phyloP scores from a whole-genome alignment of 306 rosid species.

The Lathyrus tuberosus region DNA sequence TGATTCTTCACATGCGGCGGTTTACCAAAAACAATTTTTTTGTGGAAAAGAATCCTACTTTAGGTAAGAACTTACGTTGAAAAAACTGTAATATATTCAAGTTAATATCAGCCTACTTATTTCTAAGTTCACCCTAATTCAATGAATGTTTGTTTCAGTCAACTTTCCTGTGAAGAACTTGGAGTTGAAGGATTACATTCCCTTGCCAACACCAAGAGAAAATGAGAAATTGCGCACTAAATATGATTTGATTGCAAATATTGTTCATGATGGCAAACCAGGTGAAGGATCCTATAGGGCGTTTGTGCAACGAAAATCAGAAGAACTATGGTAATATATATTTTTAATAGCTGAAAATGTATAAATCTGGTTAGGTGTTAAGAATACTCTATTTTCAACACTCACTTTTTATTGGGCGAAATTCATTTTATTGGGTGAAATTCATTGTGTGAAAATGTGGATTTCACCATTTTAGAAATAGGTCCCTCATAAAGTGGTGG shows the following conservation, averaged over 20 bases:
- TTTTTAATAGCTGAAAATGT: constrained; percentile 18
- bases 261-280: constrained; percentile 95
- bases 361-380: not conserved
- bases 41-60: constrained; percentile 96
- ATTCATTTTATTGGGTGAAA: no score
- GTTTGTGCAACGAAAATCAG: constrained; percentile 88
- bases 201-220: constrained; percentile 79
- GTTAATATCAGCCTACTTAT: constrained; percentile 22
- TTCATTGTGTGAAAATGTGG: no score
- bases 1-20: constrained; percentile 90
- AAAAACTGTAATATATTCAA: constrained; percentile 16
- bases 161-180: constrained; percentile 97
- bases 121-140: constrained; percentile 31
- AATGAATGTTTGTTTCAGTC: constrained; percentile 50
- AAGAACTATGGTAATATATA: constrained; percentile 75
- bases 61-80: constrained; percentile 53
- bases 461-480: no score
- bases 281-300: constrained; percentile 89
- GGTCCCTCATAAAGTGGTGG: no score
- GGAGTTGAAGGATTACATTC: constrained; percentile 95
- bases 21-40: constrained; percentile 96
- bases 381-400: no score
- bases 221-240: constrained; percentile 72
- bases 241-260: constrained; percentile 87
- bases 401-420: no score